These are phyloP conservation scores for Cutaneotrichosporon sp. DNA, from an alignment of 1,284 basidiomycete species.

Conservation along the genomic window DNA sequence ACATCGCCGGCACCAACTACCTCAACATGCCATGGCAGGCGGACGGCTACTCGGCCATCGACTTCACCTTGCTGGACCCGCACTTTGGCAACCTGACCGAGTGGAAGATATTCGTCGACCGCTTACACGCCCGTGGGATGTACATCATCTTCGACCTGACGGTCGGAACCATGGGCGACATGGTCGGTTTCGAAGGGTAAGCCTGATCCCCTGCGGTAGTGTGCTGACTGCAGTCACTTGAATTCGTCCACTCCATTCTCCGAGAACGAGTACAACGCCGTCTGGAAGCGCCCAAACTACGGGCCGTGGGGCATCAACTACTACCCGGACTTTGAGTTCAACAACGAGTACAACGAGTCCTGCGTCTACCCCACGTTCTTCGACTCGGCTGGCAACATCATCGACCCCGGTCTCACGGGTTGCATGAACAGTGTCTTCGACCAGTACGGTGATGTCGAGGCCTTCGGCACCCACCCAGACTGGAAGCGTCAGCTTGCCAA, in stretches of 20 bases:
- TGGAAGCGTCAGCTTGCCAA: constrained; percentile 87
- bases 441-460: constrained; percentile 92
- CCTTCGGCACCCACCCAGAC: constrained; percentile 81
- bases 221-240: constrained; percentile 12
- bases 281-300: constrained; percentile 75
- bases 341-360: constrained; percentile 63
- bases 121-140: constrained; percentile 76
- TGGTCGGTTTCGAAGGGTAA: constrained; percentile 78
- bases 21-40: constrained; percentile 94
- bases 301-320: constrained; percentile 79
- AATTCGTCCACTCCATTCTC: constrained; percentile 78
- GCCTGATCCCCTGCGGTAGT: constrained; percentile 5
- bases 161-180: constrained; percentile 84
- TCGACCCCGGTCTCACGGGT: constrained; percentile 63
- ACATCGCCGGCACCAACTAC: constrained; percentile 87
- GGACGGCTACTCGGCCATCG: constrained; percentile 89
- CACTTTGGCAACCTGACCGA: constrained; percentile 81
- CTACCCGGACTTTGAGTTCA: constrained; percentile 73
- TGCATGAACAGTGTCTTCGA: constrained; percentile 83
- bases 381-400: constrained; percentile 68
- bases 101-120: constrained; percentile 72
- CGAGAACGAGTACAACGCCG: constrained; percentile 68
- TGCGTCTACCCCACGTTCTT: constrained; percentile 78
- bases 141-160: constrained; percentile 91
- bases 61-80: constrained; percentile 83